Evolutionary conservation across 2,329 filamentous ascomycete genomes (phyloP), one percentile per base, ranked within the genome.

Genomic region (Huntiella abstrusa): DNA sequence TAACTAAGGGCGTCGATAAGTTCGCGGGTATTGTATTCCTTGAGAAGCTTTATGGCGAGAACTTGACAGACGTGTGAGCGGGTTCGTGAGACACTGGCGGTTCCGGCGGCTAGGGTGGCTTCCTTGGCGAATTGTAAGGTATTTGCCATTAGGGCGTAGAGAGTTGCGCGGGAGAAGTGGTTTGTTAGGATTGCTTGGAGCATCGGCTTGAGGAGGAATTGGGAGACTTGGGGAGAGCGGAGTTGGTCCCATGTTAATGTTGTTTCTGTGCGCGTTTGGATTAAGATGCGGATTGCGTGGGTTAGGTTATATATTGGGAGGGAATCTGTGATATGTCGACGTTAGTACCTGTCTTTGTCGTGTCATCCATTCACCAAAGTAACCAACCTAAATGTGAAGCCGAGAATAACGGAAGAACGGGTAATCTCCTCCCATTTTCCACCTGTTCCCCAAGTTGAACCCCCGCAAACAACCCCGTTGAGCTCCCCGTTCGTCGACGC

Each of bases 121-220:
- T 96, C 88, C 60, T 93, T 95, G 57, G 73, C 72, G 61, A 95
- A 96, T 59, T 95, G 88, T 47, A 96, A 68, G 57, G 84, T 92
- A 57, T 96, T 96, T 42, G 87, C 85, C 71, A 95, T 80, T 54
- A 96, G 65, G 2, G 86, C 85, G 63, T 93, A 95, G 34, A 95
- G 61, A 0, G 86, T 91, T 7, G 83, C 87, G 41, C 83, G 73
- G 28, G 81, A 87, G 60, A 93, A 88, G 61, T 94, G 83, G 44
- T 82, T 76, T 12, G 75, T 69, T 51, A 80, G 77, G 52, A 95
- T 87, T 59, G 88, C 81, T 58, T 91, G 82, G 61, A 91, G 85
- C 67, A 95, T 91, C 2, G 88, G 88, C 66, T 95, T 95, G 58
- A 95, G 74, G 33, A 96, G 71, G 59, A 96, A 96, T 58, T 94